Conservation (phyloP, 768 basidiomycete genomes). For the Hypholoma fasciculare region DNA sequence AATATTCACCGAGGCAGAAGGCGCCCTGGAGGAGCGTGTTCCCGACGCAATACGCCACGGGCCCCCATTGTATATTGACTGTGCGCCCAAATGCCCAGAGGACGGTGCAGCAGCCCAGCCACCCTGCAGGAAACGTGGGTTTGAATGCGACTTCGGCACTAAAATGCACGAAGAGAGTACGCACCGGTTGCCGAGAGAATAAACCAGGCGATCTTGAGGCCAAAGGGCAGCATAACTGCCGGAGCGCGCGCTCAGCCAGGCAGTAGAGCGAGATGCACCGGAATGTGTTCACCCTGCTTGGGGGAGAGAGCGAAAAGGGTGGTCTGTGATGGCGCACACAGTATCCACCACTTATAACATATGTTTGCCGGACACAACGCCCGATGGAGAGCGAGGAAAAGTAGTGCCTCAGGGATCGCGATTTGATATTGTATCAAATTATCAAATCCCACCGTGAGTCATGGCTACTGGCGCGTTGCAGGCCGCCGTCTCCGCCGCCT, state of each 20-base stretch:
- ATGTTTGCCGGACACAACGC: background rate
- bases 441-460: too few relatives aligned
- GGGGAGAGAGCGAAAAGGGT: too few relatives aligned
- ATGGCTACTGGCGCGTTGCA: too few relatives aligned
- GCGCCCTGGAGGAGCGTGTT: conserved; percentile 52
- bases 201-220: conserved; percentile 60
- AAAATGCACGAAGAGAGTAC: conserved; percentile 5
- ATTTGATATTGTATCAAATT: background rate
- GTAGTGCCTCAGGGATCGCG: background rate
- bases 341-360: background rate
- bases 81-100: conserved; percentile 44
- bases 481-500: too few relatives aligned
- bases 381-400: background rate
- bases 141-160: background rate
- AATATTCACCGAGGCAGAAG: conserved; percentile 58
- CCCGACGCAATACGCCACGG: conserved; percentile 47
- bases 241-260: background rate
- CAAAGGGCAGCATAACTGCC: conserved; percentile 50
- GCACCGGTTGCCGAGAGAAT: conserved; percentile 54
- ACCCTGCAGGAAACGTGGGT: conserved; percentile 33
- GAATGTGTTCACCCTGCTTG: too few relatives aligned
- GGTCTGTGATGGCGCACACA: too few relatives aligned
- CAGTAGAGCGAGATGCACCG: background rate
- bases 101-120: conserved; percentile 49
- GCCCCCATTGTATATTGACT: conserved; percentile 47